phyloP scores from a whole-genome alignment of 2,329 filamentous ascomycete genomes.

The Calonectria pseudoreteaudii region DNA sequence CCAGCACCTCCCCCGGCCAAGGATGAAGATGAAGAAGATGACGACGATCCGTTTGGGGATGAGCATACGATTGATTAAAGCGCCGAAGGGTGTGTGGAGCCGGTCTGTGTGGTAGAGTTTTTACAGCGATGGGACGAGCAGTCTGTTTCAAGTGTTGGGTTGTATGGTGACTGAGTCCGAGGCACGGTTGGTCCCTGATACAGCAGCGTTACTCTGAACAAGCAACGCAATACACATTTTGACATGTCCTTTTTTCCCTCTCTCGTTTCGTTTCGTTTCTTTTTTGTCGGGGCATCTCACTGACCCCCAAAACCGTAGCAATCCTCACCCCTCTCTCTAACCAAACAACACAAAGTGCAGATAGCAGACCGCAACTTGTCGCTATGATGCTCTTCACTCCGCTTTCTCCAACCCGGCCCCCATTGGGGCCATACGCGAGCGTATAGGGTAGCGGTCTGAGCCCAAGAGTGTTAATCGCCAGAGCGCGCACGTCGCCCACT shows the following conservation, averaged over 20 bases:
- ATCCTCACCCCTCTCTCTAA: neutral
- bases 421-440: neutral
- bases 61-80: constrained; percentile 71
- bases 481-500: neutral
- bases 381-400: neutral
- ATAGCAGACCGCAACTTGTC: neutral
- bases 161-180: neutral
- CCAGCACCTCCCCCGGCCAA: constrained; percentile 16
- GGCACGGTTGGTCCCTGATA: neutral
- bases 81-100: constrained; percentile 44
- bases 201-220: neutral
- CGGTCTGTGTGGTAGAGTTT: constrained; percentile 46
- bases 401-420: neutral
- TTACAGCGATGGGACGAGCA: neutral
- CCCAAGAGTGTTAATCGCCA: neutral
- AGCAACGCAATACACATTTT: neutral
- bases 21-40: constrained; percentile 72
- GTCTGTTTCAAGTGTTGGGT: neutral
- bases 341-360: neutral
- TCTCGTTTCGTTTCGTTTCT: neutral
- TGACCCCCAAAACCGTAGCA: neutral
- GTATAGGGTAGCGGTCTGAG: constrained; percentile 1
- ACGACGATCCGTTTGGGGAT: constrained; percentile 90
- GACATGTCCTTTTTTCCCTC: neutral
- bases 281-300: neutral